Base-by-base conservation (phyloP, 2,329 filamentous ascomycete genomes). In the Didymella sp. region DNA sequence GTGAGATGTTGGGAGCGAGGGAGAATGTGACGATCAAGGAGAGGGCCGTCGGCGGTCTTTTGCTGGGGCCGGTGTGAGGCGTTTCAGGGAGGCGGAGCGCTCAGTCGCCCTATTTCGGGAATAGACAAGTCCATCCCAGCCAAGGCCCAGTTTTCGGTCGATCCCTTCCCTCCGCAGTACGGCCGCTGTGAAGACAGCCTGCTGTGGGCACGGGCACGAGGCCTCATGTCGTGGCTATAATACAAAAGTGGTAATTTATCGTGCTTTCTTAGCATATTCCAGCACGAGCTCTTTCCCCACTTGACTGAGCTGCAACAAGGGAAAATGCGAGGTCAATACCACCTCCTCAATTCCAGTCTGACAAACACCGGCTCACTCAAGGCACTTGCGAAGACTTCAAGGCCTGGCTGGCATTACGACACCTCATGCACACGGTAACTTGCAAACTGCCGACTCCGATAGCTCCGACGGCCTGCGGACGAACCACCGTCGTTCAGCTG, bases 31-130 rank as follows among this genome's bases (percentile, higher is more conserved):
- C 31, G 44, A 42, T 44, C 41, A 42, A 59, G 59, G 38, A 51
- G 37, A 30, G 51, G 59, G 51, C 56, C 47, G 41, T 37, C 45
- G 37, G 56, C 48, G 43, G 52, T 58, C 61, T 68, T 71, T 67
- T 68, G 69, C 67, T 69, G 62, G 62, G 58, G 56, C 62, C 53
- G 51, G 51, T 47, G 50, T 58, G 65, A 61, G 65, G 68, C 64
- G 67, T 68, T 66, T 68, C 64, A 68, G 48, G 55, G 62, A 57
- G 54, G 55, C 55, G 58, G 56, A 56, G 61, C 50, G 19, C 40
- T 51, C 58, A 48, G 22, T 42, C 59, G 54, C 43, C 30, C 53
- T 58, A 54, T 51, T 55, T 58, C 45, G 31, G 63, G 63, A 62
- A 56, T 58, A 55, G 55, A 49, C 60, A 55, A 56, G 50, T 59